Percentiles rank a stretch among this genome's conserved stretches.
Conservation (phyloP, 176 grass and related monocot genomes). For the Aegilops bicornis region DNA sequence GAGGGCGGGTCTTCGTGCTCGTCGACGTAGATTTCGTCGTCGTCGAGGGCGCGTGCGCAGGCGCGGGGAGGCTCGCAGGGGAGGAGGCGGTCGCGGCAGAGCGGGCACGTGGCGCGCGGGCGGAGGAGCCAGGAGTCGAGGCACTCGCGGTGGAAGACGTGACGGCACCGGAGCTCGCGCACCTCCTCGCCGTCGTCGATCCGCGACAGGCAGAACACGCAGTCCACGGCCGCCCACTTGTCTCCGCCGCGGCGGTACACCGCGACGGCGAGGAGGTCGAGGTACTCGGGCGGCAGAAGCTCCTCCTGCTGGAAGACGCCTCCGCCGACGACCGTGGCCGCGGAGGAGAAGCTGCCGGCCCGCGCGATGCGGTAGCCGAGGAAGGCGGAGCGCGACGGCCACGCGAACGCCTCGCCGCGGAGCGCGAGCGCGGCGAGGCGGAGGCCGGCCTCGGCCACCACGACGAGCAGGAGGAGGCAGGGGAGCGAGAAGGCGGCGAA, state of each 20-base stretch:
- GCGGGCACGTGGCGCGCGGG: slow-evolving; percentile 66
- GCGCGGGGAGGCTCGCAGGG: slow-evolving; percentile 2
- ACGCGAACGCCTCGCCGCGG: not conserved
- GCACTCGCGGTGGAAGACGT: slow-evolving; percentile 54
- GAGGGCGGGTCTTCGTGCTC: not conserved
- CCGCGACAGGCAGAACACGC: slow-evolving; percentile 43
- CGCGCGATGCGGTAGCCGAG: slow-evolving; percentile 40
- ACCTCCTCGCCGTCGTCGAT: slow-evolving; percentile 47
- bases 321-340: not conserved
- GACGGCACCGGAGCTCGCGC: slow-evolving; percentile 42
- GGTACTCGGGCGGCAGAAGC: slow-evolving; percentile 14
- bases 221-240: not conserved
- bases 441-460: slow-evolving; percentile 28
- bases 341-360: not conserved
- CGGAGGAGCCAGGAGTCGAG: slow-evolving; percentile 47
- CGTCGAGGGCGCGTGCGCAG: not conserved
- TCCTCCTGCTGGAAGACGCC: slow-evolving; percentile 1
- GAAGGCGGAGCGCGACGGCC: slow-evolving; percentile 30
- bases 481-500: slow-evolving; percentile 33
- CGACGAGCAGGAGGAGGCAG: slow-evolving; percentile 41
- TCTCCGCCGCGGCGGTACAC: not conserved
- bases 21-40: slow-evolving; percentile 19
- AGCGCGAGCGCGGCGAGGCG: slow-evolving; percentile 27
- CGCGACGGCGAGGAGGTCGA: slow-evolving; percentile 29
- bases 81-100: slow-evolving; percentile 63